These are phyloP conservation scores for Pseudonitzschia pungens DNA, from an alignment of 108 stramenopile species.

Conservation along the genomic window DNA sequence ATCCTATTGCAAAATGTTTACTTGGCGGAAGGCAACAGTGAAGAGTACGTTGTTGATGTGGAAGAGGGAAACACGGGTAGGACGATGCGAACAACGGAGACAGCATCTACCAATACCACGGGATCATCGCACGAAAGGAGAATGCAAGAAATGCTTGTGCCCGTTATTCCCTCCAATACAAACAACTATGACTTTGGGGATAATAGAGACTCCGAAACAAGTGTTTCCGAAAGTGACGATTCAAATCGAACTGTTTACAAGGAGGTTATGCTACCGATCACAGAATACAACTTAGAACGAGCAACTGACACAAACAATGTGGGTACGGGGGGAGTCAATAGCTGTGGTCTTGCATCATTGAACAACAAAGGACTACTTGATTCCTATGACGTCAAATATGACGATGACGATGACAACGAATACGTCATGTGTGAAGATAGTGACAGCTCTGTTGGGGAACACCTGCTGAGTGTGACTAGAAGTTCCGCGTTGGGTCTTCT, in stretches of 20 bases:
- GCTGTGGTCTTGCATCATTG: not conserved
- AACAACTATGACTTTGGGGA: not conserved
- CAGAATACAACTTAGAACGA: constrained; percentile 1
- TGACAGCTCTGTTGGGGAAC: constrained; percentile 11
- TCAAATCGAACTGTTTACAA: not conserved
- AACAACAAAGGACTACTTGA: not conserved
- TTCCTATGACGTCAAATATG: not conserved
- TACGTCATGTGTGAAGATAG: constrained; percentile 9
- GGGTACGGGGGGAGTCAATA: not conserved
- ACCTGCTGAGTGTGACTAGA: constrained; percentile 7
- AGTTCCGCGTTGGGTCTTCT: not conserved
- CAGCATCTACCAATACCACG: not conserved
- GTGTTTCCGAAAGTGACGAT: not conserved
- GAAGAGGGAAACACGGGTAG: constrained; percentile 5
- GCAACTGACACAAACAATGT: not conserved
- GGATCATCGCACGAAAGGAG: not conserved
- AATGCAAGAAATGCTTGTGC: not conserved
- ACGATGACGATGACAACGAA: constrained; percentile 1
- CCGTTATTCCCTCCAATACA: not conserved
- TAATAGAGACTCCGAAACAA: not conserved
- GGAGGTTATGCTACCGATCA: not conserved
- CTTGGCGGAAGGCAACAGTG: not conserved
- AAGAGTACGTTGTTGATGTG: not conserved
- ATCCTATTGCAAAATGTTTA: not conserved
- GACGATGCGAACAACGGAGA: constrained; percentile 4